Percentiles rank a stretch among this genome's conserved stretches.
Conservation (phyloP, 352 stramenopile species). For the Pythium volutum region DNA sequence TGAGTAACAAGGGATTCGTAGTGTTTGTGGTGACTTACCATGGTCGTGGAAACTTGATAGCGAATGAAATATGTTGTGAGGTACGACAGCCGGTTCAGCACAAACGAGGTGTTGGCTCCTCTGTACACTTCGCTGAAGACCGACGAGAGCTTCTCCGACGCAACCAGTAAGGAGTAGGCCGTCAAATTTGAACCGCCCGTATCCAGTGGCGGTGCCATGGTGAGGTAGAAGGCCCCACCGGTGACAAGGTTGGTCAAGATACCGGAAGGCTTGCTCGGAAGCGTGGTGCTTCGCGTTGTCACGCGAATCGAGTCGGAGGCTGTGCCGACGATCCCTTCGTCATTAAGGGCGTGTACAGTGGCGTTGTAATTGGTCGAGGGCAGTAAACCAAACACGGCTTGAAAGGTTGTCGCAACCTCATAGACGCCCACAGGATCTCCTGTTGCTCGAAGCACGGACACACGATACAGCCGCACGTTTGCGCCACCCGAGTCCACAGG, state of each 20-base stretch:
- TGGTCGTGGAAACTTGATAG: slow-evolving; percentile 37
- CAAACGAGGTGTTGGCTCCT: slow-evolving; percentile 19
- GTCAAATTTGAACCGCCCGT: slow-evolving; percentile 32
- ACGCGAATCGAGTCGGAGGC: slow-evolving; percentile 20
- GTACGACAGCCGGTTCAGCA: slow-evolving; percentile 33
- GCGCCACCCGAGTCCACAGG: slow-evolving; percentile 43
- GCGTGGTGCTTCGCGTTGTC: slow-evolving; percentile 31
- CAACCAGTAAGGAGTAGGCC: slow-evolving; percentile 27
- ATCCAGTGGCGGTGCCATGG: slow-evolving; percentile 35
- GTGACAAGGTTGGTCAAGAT: slow-evolving; percentile 29
- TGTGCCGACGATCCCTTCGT: slow-evolving; percentile 29
- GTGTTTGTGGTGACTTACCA: slow-evolving; percentile 23
- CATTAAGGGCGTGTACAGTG: slow-evolving; percentile 35
- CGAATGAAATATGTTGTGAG: slow-evolving; percentile 46
- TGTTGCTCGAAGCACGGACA: slow-evolving; percentile 4
- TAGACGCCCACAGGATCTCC: neutral
- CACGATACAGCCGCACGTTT: slow-evolving; percentile 32
- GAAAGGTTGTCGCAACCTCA: slow-evolving; percentile 13
- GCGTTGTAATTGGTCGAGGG: slow-evolving; percentile 33
- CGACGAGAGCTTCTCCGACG: slow-evolving; percentile 35
- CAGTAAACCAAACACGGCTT: slow-evolving; percentile 27
- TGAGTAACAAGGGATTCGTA: neutral
- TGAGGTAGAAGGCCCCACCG: slow-evolving; percentile 41
- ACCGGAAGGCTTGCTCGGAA: slow-evolving; percentile 34
- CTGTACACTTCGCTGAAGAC: slow-evolving; percentile 46